These are phyloP conservation scores for Calonectria crousiana DNA, from an alignment of 2,329 filamentous ascomycete genomes.

Conservation along the genomic window DNA sequence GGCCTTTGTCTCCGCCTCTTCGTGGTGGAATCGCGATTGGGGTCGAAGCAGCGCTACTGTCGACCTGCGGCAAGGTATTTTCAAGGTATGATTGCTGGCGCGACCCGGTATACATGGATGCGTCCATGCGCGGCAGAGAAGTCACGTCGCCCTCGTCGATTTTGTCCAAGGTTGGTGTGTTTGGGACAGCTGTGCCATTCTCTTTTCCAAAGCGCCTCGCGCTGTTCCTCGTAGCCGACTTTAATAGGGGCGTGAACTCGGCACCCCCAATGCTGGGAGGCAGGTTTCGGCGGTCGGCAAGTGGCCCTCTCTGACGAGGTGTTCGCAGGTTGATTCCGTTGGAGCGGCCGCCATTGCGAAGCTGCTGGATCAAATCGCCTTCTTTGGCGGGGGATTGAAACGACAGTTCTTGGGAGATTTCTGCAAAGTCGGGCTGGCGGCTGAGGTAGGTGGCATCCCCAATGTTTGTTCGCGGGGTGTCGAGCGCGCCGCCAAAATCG, in stretches of 20 bases:
- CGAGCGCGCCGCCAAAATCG: constrained; percentile 74
- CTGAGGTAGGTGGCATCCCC: constrained; percentile 87
- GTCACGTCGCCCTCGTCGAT: constrained; percentile 81
- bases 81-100: constrained; percentile 75
- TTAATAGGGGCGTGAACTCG: constrained; percentile 95
- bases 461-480: constrained; percentile 87
- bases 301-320: constrained; percentile 76
- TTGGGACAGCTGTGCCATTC: constrained; percentile 68
- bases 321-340: constrained; percentile 74
- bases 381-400: constrained; percentile 83
- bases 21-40: constrained; percentile 79
- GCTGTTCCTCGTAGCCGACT: constrained; percentile 80
- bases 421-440: constrained; percentile 75
- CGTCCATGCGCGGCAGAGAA: constrained; percentile 78
- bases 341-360: constrained; percentile 75
- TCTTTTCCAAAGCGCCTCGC: constrained; percentile 74
- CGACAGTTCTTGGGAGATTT: constrained; percentile 88
- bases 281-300: constrained; percentile 79
- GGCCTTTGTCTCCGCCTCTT: constrained; percentile 71
- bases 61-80: constrained; percentile 79
- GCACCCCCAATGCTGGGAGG: constrained; percentile 73
- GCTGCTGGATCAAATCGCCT: constrained; percentile 77
- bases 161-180: constrained; percentile 77
- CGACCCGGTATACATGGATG: constrained; percentile 76
- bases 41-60: constrained; percentile 86